These are phyloP conservation scores for Neoscytalidium dimidiatum DNA, from an alignment of 2,329 filamentous ascomycete genomes.

Conservation along the genomic window DNA sequence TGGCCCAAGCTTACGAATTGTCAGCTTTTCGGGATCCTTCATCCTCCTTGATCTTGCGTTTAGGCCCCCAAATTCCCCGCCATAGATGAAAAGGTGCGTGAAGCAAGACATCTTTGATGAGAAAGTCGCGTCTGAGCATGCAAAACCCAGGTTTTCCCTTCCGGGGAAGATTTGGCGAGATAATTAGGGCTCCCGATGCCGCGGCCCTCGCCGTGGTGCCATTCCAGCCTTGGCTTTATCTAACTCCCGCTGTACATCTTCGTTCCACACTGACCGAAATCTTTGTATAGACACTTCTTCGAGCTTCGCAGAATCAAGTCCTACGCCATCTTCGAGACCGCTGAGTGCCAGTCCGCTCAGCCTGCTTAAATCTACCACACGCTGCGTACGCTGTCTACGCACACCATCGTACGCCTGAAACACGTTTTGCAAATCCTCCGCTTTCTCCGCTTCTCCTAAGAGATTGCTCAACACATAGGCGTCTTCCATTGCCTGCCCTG, in stretches of 20 bases:
- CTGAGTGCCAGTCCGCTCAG: constrained; percentile 30
- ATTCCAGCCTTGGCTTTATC: constrained; percentile 24
- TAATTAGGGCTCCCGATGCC: neutral
- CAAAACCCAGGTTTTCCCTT: neutral
- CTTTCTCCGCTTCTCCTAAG: constrained; percentile 25
- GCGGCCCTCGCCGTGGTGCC: neutral
- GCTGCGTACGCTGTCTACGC: constrained; percentile 35
- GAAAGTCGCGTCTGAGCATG: neutral
- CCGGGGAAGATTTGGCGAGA: neutral
- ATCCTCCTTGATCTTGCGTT: neutral
- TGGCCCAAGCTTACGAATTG: neutral
- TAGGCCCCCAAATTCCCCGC: neutral
- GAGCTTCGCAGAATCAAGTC: constrained; percentile 25
- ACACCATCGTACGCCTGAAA: constrained; percentile 40
- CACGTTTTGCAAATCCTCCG: constrained; percentile 29
- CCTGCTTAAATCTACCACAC: constrained; percentile 29
- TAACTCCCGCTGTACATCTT: constrained; percentile 30
- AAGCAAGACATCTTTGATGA: neutral
- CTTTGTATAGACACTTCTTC: constrained; percentile 24
- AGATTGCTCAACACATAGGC: constrained; percentile 45
- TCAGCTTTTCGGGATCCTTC: neutral
- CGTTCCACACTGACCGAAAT: constrained; percentile 32
- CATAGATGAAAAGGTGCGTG: neutral
- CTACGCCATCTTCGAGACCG: constrained; percentile 25
- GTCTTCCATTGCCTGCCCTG: constrained; percentile 60